Base-by-base conservation (phyloP, 441 rosid species). In the Populus tomentosa region DNA sequence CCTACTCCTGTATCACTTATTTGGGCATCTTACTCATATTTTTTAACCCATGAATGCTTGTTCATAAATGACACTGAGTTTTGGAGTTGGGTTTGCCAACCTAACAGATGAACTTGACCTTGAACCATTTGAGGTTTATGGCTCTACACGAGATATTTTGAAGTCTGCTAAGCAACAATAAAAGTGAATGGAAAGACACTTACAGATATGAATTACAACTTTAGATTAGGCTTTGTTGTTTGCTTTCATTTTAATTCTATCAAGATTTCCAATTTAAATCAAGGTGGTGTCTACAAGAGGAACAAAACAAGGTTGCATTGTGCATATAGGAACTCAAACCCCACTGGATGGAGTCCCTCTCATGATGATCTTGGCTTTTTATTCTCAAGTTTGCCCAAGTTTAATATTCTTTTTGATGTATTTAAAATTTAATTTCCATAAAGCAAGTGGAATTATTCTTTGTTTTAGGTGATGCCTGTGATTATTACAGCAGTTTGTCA, bases 381-480 rank as follows among this genome's bases (percentile, higher is more conserved):
- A 5, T 68, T 75, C 50, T 75, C 67, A 23, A 68, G 7, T 26
- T 23, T 76, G 68, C 72, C 59, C 18, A 24, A 56, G 33, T 70
- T 18, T 33, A 24, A 3, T 6, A n/a, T 63, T 71, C 32, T n/a
- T n/a, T 64, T 24, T 64, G 10, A 16, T 63, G 53, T 23, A 28
- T 77, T 30, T 21, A 30, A 71, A 65, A 30, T 65, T 13, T 13
- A 35, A 62, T 69, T 5, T 3, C 61, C 38, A 40, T 10, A 65
- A 64, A 53, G 53, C 36, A 20, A 62, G 40, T 61, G 32, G 26
- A 36, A 61, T 64, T 26, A 64, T 21, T 21, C 30, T 62, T 30
- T 36, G 32, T 65, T 64, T 78, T 21, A 23, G 59, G 30, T 23
- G 24, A 42, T 23, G 33, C 35, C n/a, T 32, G 38, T 28, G 69